These are phyloP conservation scores for Takashimella tepidaria DNA, from an alignment of 1,284 basidiomycete genomes.

Conservation along the genomic window DNA sequence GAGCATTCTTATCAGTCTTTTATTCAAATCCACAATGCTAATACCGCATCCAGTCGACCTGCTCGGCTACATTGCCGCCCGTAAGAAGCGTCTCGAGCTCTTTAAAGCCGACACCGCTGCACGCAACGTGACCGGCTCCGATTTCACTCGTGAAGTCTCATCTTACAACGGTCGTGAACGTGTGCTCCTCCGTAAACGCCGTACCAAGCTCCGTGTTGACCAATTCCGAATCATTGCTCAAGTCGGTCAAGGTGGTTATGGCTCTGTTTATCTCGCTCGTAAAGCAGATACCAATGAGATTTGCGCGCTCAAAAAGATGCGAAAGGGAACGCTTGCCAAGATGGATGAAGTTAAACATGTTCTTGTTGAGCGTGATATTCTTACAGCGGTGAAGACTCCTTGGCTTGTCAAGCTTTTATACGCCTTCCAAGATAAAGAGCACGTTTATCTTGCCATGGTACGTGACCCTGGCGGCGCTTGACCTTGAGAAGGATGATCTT, in stretches of 20 bases:
- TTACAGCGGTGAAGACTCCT: slow-evolving; percentile 90
- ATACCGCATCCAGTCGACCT: slow-evolving; percentile 57
- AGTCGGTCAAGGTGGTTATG: slow-evolving; percentile 94
- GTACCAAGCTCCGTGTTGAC: slow-evolving; percentile 79
- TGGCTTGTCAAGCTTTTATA: slow-evolving; percentile 91
- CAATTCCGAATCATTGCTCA: slow-evolving; percentile 93
- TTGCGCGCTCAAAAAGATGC: slow-evolving; percentile 94
- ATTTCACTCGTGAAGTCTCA: slow-evolving; percentile 74
- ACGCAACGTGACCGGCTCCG: slow-evolving; percentile 57
- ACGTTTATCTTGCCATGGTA: slow-evolving; percentile 89
- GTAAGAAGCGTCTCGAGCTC: slow-evolving; percentile 71
- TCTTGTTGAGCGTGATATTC: slow-evolving; percentile 90
- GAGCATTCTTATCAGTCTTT: slow-evolving; percentile 2
- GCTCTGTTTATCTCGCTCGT: slow-evolving; percentile 87
- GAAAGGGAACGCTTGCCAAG: slow-evolving; percentile 83
- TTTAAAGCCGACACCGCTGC: slow-evolving; percentile 77
- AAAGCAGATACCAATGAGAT: slow-evolving; percentile 89
- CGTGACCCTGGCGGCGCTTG: slow-evolving; percentile 6
- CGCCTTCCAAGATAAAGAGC: slow-evolving; percentile 83
- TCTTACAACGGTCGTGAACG: slow-evolving; percentile 89
- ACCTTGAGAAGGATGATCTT: not conserved
- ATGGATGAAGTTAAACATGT: slow-evolving; percentile 94
- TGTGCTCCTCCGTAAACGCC: slow-evolving; percentile 76
- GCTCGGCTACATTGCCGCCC: slow-evolving; percentile 74
- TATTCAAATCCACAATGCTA: slow-evolving; percentile 1